A percentile compares a stretch with the other conserved stretches of the same genome.
phyloP scores from a whole-genome alignment of 495 filamentous ascomycete genomes.

The Trichoderma virens region DNA sequence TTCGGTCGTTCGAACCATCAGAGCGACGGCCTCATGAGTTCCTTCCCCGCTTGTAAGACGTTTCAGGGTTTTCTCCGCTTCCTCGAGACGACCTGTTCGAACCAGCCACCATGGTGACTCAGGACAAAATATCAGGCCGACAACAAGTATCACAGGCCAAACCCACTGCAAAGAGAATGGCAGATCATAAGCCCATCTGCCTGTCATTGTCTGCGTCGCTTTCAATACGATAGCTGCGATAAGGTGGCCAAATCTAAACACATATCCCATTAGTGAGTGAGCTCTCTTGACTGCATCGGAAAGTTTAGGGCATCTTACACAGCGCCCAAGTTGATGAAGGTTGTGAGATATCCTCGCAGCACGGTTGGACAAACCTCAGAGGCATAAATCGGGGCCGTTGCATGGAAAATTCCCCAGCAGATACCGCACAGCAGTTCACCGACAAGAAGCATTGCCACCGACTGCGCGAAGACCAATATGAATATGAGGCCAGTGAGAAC shows the following conservation, averaged over 20 bases:
- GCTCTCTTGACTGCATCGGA: no score
- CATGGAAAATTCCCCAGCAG: constrained; percentile 56
- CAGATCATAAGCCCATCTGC: constrained; percentile 57
- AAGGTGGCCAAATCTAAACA: constrained; percentile 64
- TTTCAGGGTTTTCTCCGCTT: constrained; percentile 50
- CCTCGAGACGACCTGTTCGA: constrained; percentile 44
- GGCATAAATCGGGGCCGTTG: constrained; percentile 59
- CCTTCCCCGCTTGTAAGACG: constrained; percentile 54
- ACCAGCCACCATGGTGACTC: constrained; percentile 69
- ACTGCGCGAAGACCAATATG: constrained; percentile 51
- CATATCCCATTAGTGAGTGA: no score
- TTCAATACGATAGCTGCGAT: constrained; percentile 59
- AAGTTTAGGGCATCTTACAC: no score
- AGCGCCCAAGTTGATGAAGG: constrained; percentile 66
- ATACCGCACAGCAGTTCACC: constrained; percentile 57
- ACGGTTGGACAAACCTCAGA: constrained; percentile 59
- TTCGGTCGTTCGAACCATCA: constrained; percentile 68
- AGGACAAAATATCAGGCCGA: constrained; percentile 53
- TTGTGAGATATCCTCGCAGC: constrained; percentile 56
- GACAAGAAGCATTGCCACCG: constrained; percentile 49
- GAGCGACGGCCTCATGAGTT: no score
- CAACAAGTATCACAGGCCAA: constrained; percentile 62
- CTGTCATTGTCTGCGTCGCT: constrained; percentile 42
- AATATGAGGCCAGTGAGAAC: constrained; percentile 45
- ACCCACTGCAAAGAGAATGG: constrained; percentile 64